These are phyloP conservation scores for Babesia divergens DNA, from an alignment of 169 alveolate genomes.

Conservation along the genomic window DNA sequence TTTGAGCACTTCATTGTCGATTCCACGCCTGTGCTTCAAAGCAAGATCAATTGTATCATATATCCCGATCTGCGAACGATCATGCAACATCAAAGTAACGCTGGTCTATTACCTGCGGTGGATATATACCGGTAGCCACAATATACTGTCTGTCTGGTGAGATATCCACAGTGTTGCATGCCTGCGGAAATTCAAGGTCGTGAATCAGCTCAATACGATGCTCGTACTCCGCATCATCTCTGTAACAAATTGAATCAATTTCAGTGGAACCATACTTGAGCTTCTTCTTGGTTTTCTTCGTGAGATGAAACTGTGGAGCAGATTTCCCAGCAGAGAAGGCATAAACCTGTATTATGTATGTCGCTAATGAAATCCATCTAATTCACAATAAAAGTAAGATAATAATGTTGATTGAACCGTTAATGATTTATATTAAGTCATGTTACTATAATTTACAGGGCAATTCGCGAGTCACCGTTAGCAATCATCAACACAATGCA, in stretches of 20 bases:
- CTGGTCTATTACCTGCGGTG: constrained; percentile 65
- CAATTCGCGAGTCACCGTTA: too few relatives aligned
- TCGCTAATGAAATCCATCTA: not conserved
- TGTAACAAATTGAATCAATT: not conserved
- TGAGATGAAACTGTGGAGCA: constrained; percentile 48
- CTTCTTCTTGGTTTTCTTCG: constrained; percentile 19
- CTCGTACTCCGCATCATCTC: constrained; percentile 45
- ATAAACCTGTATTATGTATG: constrained; percentile 24
- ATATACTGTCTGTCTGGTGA: constrained; percentile 71
- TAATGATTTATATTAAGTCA: too few relatives aligned
- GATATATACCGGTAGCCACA: constrained; percentile 72
- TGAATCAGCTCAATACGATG: constrained; percentile 68
- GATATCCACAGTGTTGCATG: constrained; percentile 68
- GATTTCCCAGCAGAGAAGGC: constrained; percentile 63
- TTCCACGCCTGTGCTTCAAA: constrained; percentile 73
- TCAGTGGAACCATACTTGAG: constrained; percentile 14
- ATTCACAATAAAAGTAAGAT: too few relatives aligned
- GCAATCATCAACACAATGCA: too few relatives aligned
- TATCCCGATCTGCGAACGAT: constrained; percentile 54
- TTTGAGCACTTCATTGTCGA: constrained; percentile 70
- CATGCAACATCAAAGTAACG: not conserved
- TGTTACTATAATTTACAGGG: too few relatives aligned
- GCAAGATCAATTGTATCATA: constrained; percentile 73
- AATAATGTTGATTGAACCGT: too few relatives aligned
- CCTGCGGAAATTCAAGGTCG: constrained; percentile 75